Evolutionary conservation across 805 yeast species (phyloP).

Genomic region (Yarrowia bubula): DNA sequence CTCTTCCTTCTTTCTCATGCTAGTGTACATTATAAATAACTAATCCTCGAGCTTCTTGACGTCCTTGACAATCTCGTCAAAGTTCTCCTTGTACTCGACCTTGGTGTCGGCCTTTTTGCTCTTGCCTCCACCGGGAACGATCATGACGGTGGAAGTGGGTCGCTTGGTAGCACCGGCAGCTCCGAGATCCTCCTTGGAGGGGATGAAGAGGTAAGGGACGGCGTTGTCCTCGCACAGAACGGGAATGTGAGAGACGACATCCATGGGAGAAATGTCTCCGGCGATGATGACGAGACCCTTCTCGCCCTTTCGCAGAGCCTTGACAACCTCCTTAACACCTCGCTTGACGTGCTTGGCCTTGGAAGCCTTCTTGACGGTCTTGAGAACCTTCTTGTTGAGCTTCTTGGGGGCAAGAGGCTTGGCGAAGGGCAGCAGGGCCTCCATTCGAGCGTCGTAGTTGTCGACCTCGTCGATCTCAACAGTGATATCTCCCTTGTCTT

Average conservation of each 20-base stretch:
- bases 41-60: constrained; percentile 44
- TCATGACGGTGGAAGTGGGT: constrained; percentile 97
- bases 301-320: constrained; percentile 96
- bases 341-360: constrained; percentile 97
- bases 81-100: constrained; percentile 79
- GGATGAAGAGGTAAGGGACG: constrained; percentile 90
- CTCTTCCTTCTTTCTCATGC: constrained; percentile 13
- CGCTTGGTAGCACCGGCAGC: constrained; percentile 99
- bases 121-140: constrained; percentile 92
- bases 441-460: constrained; percentile 87
- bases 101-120: constrained; percentile 64
- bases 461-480: constrained; percentile 45
- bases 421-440: constrained; percentile 90
- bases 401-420: constrained; percentile 94
- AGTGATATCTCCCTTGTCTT: constrained; percentile 33
- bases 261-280: constrained; percentile 97
- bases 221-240: constrained; percentile 92
- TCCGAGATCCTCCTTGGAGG: constrained; percentile 97
- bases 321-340: constrained; percentile 98
- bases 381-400: constrained; percentile 89
- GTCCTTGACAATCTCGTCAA: constrained; percentile 93
- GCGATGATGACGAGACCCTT: constrained; percentile 96
- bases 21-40: constrained; percentile 28
- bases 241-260: constrained; percentile 95
- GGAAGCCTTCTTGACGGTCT: constrained; percentile 95